Conservation (phyloP, 495 filamentous ascomycete species). For the Chaetomium tenue region DNA sequence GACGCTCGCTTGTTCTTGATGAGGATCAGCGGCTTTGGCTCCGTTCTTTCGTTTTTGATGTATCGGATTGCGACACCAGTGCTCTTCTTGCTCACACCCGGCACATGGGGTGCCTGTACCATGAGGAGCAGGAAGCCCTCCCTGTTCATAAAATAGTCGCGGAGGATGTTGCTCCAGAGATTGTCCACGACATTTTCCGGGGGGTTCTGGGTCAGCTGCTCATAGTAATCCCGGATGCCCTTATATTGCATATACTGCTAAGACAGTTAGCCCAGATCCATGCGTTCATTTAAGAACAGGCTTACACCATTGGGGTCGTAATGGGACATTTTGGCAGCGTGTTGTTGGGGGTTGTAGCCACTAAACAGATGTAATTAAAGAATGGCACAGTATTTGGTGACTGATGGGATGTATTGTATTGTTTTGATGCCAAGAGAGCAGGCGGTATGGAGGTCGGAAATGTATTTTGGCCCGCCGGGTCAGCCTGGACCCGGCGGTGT, state of each 20-base stretch:
- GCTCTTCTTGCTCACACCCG: background rate
- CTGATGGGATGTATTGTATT: too few species aligned
- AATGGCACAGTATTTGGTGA: too few species aligned
- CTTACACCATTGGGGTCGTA: too few species aligned
- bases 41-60: background rate
- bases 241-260: slow-evolving; percentile 1
- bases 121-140: background rate
- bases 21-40: background rate
- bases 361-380: too few species aligned
- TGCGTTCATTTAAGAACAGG: too few species aligned
- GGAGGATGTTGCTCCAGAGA: background rate
- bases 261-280: too few species aligned
- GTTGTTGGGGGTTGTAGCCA: too few species aligned
- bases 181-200: background rate
- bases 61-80: background rate
- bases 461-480: too few species aligned
- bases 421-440: too few species aligned
- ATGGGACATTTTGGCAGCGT: too few species aligned
- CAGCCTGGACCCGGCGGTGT: too few species aligned
- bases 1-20: background rate
- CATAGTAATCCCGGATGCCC: background rate
- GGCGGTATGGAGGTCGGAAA: too few species aligned
- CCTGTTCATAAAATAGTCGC: background rate
- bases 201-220: background rate
- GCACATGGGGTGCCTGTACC: background rate